phyloP scores from a whole-genome alignment of 1,284 basidiomycete genomes.

The Laetiporus sulphureus region DNA sequence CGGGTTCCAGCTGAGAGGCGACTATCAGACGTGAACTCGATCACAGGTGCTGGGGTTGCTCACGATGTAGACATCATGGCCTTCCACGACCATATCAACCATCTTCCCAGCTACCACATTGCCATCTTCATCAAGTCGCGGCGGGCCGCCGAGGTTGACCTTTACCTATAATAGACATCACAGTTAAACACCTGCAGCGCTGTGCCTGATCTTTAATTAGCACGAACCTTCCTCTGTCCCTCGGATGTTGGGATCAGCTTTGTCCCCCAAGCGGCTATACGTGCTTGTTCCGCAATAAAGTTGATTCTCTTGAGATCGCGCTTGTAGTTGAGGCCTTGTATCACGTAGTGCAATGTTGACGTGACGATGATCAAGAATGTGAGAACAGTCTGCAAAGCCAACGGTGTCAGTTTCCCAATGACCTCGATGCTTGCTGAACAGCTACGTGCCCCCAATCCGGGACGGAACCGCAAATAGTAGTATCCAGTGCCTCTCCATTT shows the following conservation, averaged over 20 bases:
- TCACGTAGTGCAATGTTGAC: slow-evolving; percentile 71
- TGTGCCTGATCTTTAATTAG: no score
- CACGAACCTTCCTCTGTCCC: slow-evolving; percentile 56
- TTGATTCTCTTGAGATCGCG: slow-evolving; percentile 68
- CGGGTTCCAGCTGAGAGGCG: slow-evolving; percentile 26
- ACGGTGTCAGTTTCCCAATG: slow-evolving; percentile 12
- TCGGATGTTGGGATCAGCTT: slow-evolving; percentile 52
- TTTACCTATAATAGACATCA: no score
- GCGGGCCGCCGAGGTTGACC: slow-evolving; percentile 55
- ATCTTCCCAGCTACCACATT: slow-evolving; percentile 40
- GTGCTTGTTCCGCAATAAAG: slow-evolving; percentile 57
- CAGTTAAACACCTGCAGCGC: no score
- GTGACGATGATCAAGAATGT: slow-evolving; percentile 72
- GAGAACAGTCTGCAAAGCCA: slow-evolving; percentile 57
- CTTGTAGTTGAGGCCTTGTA: slow-evolving; percentile 72
- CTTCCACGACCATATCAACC: slow-evolving; percentile 77
- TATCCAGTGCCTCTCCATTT: slow-evolving; percentile 86
- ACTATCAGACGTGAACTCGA: no score
- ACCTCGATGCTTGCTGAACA: no score
- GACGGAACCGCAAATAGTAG: slow-evolving; percentile 90
- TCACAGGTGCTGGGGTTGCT: slow-evolving; percentile 26
- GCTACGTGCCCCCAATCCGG: slow-evolving; percentile 67
- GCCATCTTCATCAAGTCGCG: slow-evolving; percentile 48
- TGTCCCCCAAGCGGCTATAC: slow-evolving; percentile 68
- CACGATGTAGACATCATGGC: slow-evolving; percentile 64